phyloP scores from a whole-genome alignment of 345 rosid genomes.

The Pseudoturritis turrita region DNA sequence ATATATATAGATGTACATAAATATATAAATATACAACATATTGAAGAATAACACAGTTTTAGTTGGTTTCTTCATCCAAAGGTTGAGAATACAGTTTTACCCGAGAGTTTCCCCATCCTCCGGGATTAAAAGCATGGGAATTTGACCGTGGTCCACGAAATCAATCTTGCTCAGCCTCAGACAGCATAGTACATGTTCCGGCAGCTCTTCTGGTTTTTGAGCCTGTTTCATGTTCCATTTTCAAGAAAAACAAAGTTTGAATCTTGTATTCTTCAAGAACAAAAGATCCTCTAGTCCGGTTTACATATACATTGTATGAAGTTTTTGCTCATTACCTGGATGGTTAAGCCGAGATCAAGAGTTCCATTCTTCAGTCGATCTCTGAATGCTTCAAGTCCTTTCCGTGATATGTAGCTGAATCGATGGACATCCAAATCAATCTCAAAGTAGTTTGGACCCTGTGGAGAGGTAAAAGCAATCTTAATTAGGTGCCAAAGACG shows the following conservation, averaged over 20 bases:
- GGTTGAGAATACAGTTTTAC: constrained; percentile 5
- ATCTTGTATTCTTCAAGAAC: not conserved
- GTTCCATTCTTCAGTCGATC: constrained; percentile 75
- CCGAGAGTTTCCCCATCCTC: constrained; percentile 36
- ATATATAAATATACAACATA: constrained; percentile 14
- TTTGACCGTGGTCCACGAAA: constrained; percentile 66
- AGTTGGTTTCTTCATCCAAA: constrained; percentile 16
- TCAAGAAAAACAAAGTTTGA: not conserved
- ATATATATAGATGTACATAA: not conserved
- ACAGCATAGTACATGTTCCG: constrained; percentile 80
- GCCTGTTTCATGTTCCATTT: constrained; percentile 46
- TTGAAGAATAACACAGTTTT: not conserved
- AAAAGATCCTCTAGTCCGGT: not conserved
- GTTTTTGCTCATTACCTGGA: constrained; percentile 56
- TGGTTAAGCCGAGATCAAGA: constrained; percentile 76
- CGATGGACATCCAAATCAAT: constrained; percentile 91
- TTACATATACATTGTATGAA: not conserved
- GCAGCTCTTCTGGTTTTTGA: constrained; percentile 88
- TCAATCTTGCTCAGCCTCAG: constrained; percentile 81
- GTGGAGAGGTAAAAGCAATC: constrained; percentile 3
- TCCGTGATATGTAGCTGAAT: constrained; percentile 86
- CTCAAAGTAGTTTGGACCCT: constrained; percentile 92
- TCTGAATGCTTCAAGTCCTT: constrained; percentile 85
- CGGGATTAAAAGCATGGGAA: constrained; percentile 50
- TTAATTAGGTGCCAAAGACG: not conserved